Base-by-base conservation (phyloP, 192 early-diverging fungal genomes). In the Umbelopsis vinacea region DNA sequence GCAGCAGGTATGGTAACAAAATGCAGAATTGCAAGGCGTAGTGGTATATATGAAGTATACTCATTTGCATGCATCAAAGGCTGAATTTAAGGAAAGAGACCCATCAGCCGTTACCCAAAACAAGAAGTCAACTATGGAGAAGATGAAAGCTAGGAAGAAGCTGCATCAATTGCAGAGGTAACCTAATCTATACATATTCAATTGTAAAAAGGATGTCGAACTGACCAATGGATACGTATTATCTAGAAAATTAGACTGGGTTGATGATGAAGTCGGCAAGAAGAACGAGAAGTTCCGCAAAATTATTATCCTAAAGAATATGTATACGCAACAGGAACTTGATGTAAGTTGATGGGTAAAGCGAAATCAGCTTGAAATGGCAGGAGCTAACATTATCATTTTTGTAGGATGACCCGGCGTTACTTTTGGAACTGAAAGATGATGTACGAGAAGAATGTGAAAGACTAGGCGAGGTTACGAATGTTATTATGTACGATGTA, bases 361-460 rank as follows among this genome's bases (percentile, higher is more conserved):
- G n/a, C 15, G 48, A 50, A 50, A 29, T 29, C 29, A 29, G 3
- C 29, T 29, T 29, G 15, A 8, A 50, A 50, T 0, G 11, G 43
- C 35, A 24, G 22, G 40, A 52, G 2, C 57, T n/a, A 11, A 14
- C 1, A n/a, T 52, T 21, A 15, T 66, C 0, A 43, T 48, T 57
- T 72, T 21, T 72, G 17, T 67, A 93, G 90, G 88, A 90, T 19
- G 94, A 97, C 73, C 92, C 95, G 7, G 88, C 92, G 0, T 72
- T 97, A 52, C 69, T 98, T 38, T 78, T 99, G 21, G 97, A 99
- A 46, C 81, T 99, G 69, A 93, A 96, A 54, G 91, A 97, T 47
- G 97, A 99, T 74, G 91, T 99, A 15, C 89, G 97, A 4, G 83
- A 86, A 23, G 97, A 99, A 71, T 96, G 96, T 75, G 96, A 97